A percentile compares a stretch with the other conserved stretches of the same genome.
phyloP scores from a whole-genome alignment of 495 filamentous ascomycete genomes.

The Neurospora sp. region DNA sequence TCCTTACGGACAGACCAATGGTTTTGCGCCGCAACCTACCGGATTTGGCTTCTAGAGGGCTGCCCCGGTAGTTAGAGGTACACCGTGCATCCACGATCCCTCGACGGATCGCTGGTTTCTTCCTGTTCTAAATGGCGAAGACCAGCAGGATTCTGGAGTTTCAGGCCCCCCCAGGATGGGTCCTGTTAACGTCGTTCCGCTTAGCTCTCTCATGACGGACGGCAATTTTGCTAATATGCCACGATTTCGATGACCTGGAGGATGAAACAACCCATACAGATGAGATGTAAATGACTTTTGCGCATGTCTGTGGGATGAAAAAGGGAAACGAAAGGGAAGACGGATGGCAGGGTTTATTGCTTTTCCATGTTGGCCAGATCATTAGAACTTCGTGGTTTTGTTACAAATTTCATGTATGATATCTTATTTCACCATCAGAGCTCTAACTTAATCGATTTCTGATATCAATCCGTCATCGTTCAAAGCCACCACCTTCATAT shows the following conservation, averaged over 20 bases:
- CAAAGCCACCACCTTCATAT: neutral
- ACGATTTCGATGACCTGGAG: neutral
- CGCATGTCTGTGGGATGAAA: neutral
- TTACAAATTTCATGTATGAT: neutral
- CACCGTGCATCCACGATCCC: conserved; percentile 17
- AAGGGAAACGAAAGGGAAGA: neutral
- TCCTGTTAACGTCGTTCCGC: neutral
- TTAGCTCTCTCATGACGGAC: neutral
- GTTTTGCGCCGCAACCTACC: conserved; percentile 70
- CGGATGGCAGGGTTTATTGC: neutral
- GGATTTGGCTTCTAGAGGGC: conserved; percentile 46
- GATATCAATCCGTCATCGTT: neutral
- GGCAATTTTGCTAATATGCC: neutral
- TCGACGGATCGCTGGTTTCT: conserved; percentile 8
- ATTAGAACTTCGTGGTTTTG: neutral
- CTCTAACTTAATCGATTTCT: neutral
- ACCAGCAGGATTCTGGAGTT: neutral
- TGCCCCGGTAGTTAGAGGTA: conserved; percentile 7
- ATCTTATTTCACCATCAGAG: neutral
- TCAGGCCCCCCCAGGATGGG: neutral
- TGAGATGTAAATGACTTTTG: neutral
- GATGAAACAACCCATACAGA: neutral
- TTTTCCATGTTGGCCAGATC: neutral
- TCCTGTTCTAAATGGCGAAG: neutral
- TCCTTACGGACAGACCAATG: conserved; percentile 64